Conservation (phyloP, 2,329 filamentous ascomycete genomes). For the Helotiales sp. region DNA sequence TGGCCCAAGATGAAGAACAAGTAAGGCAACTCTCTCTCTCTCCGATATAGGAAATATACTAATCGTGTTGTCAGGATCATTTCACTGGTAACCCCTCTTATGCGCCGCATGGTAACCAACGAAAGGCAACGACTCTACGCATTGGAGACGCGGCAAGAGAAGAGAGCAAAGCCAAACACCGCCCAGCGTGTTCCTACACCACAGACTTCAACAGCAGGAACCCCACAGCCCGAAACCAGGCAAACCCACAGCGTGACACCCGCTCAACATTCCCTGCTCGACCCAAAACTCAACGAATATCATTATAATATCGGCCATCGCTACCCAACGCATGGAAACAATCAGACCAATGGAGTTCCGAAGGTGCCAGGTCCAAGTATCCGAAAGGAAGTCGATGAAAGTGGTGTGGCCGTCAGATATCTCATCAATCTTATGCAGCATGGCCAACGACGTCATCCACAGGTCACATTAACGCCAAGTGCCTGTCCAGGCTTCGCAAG, state of each 20-base stretch:
- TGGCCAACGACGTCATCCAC: constrained; percentile 32
- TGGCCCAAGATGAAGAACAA: constrained; percentile 41
- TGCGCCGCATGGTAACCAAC: constrained; percentile 44
- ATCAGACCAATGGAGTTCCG: background rate
- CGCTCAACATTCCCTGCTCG: constrained; percentile 10
- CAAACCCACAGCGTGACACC: background rate
- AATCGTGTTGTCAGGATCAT: constrained; percentile 35
- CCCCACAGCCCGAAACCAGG: background rate
- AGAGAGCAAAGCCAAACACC: constrained; percentile 18
- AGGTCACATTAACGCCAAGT: constrained; percentile 26
- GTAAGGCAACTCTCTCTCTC: constrained; percentile 31
- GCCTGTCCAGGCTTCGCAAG: constrained; percentile 36
- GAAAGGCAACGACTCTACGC: constrained; percentile 43
- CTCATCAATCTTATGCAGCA: constrained; percentile 38
- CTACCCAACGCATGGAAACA: background rate
- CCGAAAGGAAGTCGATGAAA: background rate
- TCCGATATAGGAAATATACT: constrained; percentile 16
- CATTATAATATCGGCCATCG: constrained; percentile 17
- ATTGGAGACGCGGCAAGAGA: constrained; percentile 30
- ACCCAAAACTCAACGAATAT: constrained; percentile 26
- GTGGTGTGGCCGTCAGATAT: constrained; percentile 21
- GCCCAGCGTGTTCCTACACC: constrained; percentile 6
- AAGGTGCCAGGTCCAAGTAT: background rate
- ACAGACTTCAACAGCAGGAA: background rate
- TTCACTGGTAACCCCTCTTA: constrained; percentile 37